A percentile compares a stretch with the other conserved stretches of the same genome.
These are phyloP conservation scores for Theileria sp. DNA, from an alignment of 169 alveolate species.

Conservation along the genomic window DNA sequence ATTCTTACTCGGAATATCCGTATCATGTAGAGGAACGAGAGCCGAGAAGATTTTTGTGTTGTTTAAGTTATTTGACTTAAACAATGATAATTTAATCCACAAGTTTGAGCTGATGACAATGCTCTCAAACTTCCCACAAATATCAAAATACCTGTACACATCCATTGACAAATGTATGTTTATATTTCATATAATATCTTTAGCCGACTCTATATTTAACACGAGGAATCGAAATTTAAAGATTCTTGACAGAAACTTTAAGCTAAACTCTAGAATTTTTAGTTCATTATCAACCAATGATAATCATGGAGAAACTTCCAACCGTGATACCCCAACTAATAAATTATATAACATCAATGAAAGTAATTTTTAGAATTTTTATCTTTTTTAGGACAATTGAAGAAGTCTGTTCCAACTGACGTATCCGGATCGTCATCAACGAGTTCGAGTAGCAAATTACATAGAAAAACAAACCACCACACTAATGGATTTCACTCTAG, in stretches of 20 bases:
- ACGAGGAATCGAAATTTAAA: conserved; percentile 51
- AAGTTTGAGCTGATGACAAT: conserved; percentile 83
- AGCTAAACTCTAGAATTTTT: conserved; percentile 2
- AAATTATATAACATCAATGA: neutral
- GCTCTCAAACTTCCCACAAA: conserved; percentile 82
- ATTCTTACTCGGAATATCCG: conserved; percentile 78
- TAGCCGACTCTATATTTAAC: conserved; percentile 39
- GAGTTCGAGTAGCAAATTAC: neutral
- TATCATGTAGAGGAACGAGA: conserved; percentile 85
- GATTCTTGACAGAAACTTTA: conserved; percentile 31
- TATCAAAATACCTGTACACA: conserved; percentile 64
- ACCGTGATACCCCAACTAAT: neutral
- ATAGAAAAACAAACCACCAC: neutral
- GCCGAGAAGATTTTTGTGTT: conserved; percentile 78
- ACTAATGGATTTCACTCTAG: neutral
- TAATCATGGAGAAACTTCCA: neutral
- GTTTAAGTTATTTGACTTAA: conserved; percentile 82
- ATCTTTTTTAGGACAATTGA: neutral
- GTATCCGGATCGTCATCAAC: neutral
- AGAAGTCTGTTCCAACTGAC: neutral
- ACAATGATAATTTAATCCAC: conserved; percentile 77
- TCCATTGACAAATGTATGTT: conserved; percentile 40
- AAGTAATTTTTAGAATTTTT: neutral
- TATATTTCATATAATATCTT: conserved; percentile 9
- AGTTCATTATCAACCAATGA: neutral